A percentile compares a stretch with the other conserved stretches of the same genome.
Evolutionary conservation across 768 basidiomycete species (phyloP).

Genomic region (Mycena sanguinolenta): DNA sequence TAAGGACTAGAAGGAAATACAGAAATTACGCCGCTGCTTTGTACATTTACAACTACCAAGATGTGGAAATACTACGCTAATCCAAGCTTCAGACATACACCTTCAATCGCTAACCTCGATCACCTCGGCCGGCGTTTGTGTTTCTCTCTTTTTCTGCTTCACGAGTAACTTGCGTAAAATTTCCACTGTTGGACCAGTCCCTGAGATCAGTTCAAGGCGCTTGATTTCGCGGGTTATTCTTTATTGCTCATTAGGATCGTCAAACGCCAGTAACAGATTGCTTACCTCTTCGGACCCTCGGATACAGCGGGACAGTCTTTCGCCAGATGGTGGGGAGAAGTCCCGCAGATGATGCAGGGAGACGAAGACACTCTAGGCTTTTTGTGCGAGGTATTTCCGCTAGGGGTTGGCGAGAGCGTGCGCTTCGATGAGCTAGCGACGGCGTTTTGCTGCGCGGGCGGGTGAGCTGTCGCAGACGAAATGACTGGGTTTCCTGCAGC

Average conservation of each 20-base stretch:
- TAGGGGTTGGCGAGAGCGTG: slow-evolving; percentile 40
- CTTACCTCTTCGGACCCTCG: slow-evolving; percentile 68
- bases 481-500: slow-evolving; percentile 2
- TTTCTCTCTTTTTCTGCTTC: slow-evolving; percentile 49
- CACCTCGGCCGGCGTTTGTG: slow-evolving; percentile 31
- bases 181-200: slow-evolving; percentile 49
- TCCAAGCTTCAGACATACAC: background rate
- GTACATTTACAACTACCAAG: slow-evolving; percentile 3
- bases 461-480: slow-evolving; percentile 3
- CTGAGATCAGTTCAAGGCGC: slow-evolving; percentile 58
- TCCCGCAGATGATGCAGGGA: slow-evolving; percentile 65
- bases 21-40: background rate
- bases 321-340: slow-evolving; percentile 57
- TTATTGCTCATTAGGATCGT: slow-evolving; percentile 10
- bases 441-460: slow-evolving; percentile 31
- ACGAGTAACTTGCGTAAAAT: slow-evolving; percentile 55
- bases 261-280: background rate
- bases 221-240: slow-evolving; percentile 61
- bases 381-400: slow-evolving; percentile 48
- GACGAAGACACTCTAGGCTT: slow-evolving; percentile 48
- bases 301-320: slow-evolving; percentile 69
- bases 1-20: no score
- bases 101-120: slow-evolving; percentile 38
- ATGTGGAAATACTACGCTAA: slow-evolving; percentile 4
- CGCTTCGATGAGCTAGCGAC: slow-evolving; percentile 46